phyloP scores from a whole-genome alignment of 306 rosid species.

The Gynostemma pentaphyllum region DNA sequence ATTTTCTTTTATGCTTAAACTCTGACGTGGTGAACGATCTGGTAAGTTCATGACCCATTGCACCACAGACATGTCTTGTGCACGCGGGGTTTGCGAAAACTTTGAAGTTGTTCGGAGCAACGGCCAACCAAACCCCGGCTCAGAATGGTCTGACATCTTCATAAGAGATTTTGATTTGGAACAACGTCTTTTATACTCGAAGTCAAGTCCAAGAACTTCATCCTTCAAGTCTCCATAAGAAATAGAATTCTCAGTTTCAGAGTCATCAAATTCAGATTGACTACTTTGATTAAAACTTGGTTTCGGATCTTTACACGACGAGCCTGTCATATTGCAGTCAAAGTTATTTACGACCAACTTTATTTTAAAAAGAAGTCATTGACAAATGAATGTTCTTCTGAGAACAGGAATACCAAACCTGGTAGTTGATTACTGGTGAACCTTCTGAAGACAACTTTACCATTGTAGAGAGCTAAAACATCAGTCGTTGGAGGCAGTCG shows the following conservation, averaged over 20 bases:
- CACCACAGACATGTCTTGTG: slow-evolving; percentile 63
- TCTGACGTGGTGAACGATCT: slow-evolving; percentile 49
- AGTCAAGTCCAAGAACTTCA: slow-evolving; percentile 12
- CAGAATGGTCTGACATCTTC: slow-evolving; percentile 24
- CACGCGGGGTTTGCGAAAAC: slow-evolving; percentile 17
- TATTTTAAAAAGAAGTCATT: neutral
- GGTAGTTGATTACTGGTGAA: slow-evolving; percentile 39
- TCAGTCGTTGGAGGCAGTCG: slow-evolving; percentile 48
- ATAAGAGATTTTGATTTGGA: slow-evolving; percentile 28
- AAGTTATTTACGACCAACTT: neutral
- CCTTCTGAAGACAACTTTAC: slow-evolving; percentile 58
- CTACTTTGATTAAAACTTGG: slow-evolving; percentile 33
- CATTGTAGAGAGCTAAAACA: slow-evolving; percentile 56
- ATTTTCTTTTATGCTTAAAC: slow-evolving; percentile 25
- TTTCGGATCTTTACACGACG: slow-evolving; percentile 33
- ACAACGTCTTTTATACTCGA: slow-evolving; percentile 8
- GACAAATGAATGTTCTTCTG: neutral
- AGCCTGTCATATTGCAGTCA: slow-evolving; percentile 28
- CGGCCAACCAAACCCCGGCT: slow-evolving; percentile 75
- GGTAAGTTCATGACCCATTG: slow-evolving; percentile 90
- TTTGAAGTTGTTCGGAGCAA: slow-evolving; percentile 34
- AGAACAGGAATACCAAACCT: slow-evolving; percentile 44
- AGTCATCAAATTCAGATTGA: slow-evolving; percentile 37
- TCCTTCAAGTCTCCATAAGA: slow-evolving; percentile 18
- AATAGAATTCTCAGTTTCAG: slow-evolving; percentile 21